Evolutionary conservation across 2,329 filamentous ascomycete species (phyloP).

Genomic region (Aspergillus sp.): DNA sequence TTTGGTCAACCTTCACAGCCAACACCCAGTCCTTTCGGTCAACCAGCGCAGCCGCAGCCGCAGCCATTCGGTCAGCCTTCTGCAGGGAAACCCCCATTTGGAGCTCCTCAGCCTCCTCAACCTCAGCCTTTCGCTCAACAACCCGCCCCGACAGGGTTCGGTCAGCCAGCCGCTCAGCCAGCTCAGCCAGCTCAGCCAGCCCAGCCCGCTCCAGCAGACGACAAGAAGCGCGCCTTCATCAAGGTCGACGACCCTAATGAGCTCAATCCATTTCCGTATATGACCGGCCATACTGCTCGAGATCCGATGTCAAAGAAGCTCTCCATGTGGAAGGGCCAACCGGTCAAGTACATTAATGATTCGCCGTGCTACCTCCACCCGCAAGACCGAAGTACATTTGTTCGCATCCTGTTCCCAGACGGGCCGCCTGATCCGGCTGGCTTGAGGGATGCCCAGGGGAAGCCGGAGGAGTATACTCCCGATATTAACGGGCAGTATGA

Average conservation of each 20-base stretch:
- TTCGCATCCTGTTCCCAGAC: slow-evolving; percentile 63
- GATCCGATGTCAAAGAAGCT: slow-evolving; percentile 35
- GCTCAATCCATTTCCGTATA: slow-evolving; percentile 27
- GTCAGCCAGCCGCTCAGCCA: slow-evolving; percentile 21
- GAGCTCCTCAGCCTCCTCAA: too few relatives aligned
- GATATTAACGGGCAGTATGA: slow-evolving; percentile 53
- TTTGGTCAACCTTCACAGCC: slow-evolving; percentile 17
- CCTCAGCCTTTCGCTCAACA: too few relatives aligned
- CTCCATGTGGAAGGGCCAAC: slow-evolving; percentile 53
- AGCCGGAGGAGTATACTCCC: slow-evolving; percentile 42
- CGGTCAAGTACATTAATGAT: slow-evolving; percentile 49
- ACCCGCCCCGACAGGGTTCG: slow-evolving; percentile 22
- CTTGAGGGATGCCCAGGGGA: slow-evolving; percentile 43
- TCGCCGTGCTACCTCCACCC: slow-evolving; percentile 44
- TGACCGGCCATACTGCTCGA: slow-evolving; percentile 28
- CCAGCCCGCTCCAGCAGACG: slow-evolving; percentile 7
- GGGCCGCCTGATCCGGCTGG: slow-evolving; percentile 50
- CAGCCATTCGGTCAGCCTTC: slow-evolving; percentile 23
- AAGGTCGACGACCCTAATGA: slow-evolving; percentile 18
- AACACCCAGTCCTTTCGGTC: slow-evolving; percentile 8
- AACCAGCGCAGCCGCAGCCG: slow-evolving; percentile 21
- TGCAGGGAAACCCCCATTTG: too few relatives aligned
- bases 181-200: too few relatives aligned
- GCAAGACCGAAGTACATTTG: slow-evolving; percentile 47
- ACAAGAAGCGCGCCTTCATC: slow-evolving; percentile 20